A percentile compares a stretch with the other conserved stretches of the same genome.
Conservation (phyloP, 192 early-diverging fungal species). For the Entomortierella lignicola region DNA sequence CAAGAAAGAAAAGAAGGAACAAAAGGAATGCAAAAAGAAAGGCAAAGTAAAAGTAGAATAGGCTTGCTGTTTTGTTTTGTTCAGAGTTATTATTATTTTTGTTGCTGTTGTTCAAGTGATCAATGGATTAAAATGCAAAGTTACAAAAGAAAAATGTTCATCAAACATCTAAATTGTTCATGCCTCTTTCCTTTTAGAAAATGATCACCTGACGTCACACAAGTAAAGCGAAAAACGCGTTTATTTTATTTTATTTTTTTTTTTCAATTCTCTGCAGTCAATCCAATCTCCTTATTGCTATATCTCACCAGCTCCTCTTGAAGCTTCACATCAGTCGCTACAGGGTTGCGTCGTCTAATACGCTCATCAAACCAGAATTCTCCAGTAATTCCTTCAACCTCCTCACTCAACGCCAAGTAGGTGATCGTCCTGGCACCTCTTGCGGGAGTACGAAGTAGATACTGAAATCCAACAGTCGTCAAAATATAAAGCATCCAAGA, state of each 20-base stretch:
- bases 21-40: no score
- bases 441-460: conserved; percentile 20
- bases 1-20: no score
- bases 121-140: no score
- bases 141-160: no score
- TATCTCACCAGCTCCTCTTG: conserved; percentile 34
- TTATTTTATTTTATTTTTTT: background rate
- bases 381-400: conserved; percentile 48
- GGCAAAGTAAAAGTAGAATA: no score
- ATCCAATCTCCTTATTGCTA: conserved; percentile 22
- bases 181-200: no score
- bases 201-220: background rate
- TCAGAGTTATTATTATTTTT: no score
- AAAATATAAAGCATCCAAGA: conserved; percentile 35
- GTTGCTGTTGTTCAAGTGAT: no score
- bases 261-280: background rate
- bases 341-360: conserved; percentile 41
- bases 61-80: no score
- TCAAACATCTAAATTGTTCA: no score
- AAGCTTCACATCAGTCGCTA: conserved; percentile 14
- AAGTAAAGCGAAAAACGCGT: no score
- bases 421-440: conserved; percentile 35
- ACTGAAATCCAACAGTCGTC: conserved; percentile 42
- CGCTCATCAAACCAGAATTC: conserved; percentile 54
- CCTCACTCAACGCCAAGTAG: conserved; percentile 43